Conservation (phyloP, 768 basidiomycete genomes). For the Phaeotremella fagi region DNA sequence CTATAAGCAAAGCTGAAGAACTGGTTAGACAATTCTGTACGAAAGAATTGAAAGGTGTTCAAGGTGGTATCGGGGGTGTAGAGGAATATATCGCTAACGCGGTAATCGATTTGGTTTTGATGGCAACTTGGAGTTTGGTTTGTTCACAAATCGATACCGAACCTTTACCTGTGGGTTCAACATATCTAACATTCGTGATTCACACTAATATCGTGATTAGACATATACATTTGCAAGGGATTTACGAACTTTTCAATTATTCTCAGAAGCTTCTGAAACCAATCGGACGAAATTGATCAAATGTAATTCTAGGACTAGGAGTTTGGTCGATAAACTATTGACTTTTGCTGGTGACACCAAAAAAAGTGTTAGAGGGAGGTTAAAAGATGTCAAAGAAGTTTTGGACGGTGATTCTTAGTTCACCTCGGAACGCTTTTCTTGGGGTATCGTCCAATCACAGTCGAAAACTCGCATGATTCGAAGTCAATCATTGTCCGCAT, state of each 20-base stretch:
- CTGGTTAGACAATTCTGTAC: conserved; percentile 84
- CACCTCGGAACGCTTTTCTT: neutral
- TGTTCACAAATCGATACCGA: conserved; percentile 57
- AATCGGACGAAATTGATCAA: conserved; percentile 26
- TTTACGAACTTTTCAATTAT: conserved; percentile 56
- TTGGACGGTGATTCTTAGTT: conserved; percentile 9
- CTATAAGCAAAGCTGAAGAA: conserved; percentile 67
- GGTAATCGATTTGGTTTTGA: conserved; percentile 72
- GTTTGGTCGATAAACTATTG: conserved; percentile 12
- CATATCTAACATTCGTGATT: conserved; percentile 5
- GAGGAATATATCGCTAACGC: conserved; percentile 94
- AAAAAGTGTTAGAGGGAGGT: conserved; percentile 32
- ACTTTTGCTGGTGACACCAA: conserved; percentile 31
- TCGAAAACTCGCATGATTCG: no score
- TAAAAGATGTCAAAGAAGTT: conserved; percentile 23
- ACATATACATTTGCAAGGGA: conserved; percentile 93
- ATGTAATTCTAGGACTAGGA: conserved; percentile 11
- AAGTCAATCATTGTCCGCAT: no score
- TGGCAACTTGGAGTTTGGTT: conserved; percentile 72
- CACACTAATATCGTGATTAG: conserved; percentile 48
- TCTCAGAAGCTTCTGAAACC: conserved; percentile 52
- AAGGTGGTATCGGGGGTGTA: conserved; percentile 71
- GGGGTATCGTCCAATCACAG: no score
- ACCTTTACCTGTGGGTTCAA: conserved; percentile 62
- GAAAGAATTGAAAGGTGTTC: conserved; percentile 61